Base-by-base conservation (phyloP, 1,139 yeast species). In the Geotrichum restrictum region DNA sequence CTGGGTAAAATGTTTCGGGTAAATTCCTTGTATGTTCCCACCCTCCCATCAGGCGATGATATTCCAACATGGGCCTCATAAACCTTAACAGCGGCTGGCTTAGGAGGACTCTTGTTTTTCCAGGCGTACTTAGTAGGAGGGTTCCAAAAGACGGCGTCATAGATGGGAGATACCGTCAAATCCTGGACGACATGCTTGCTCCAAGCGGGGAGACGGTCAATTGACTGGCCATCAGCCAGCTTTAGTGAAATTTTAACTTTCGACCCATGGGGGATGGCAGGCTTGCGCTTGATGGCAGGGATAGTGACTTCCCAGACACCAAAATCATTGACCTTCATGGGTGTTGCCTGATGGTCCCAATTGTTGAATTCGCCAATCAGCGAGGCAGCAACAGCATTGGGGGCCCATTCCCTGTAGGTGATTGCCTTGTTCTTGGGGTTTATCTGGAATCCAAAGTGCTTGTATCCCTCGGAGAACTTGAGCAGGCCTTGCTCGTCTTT, bases 61-160 rank as follows among this genome's bases (percentile, higher is more conserved):
- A 93, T 93, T 37, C 98, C 98, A 24, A 93, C 83, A 66, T 93
- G 98, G 36, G 97, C 97, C 71, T 93, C 98, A 69, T 93, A 93
- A 52, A 93, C 86, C 66, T 86, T 83, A 60, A 89, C 74, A 31
- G 85, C 83, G 44, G 74, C 77, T 1, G 77, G 76, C 0, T 96
- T 95, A 59, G 93, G 76, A 1, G 74, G 71, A 14, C 66, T 57
- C 32, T 69, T 56, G 68, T 88, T 70, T 67, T 83, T 78, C 72
- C 88, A 88, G 40, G 66, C 58, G 69, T 91, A 89, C 1, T 64
- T 60, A 13, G 70, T 62, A 0, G 75, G 66, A 0, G 97, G 97
- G 66, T 91, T 87, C 98, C 98, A 93, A 69, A 88, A 93, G 52
- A 95, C 74, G 3, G 94, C 95, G 59, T 93, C 97, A 65, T 87